Evolutionary conservation across 139 green algal genomes (phyloP), one percentile per base, ranked within the genome.

Genomic region (Chlorella sp.): DNA sequence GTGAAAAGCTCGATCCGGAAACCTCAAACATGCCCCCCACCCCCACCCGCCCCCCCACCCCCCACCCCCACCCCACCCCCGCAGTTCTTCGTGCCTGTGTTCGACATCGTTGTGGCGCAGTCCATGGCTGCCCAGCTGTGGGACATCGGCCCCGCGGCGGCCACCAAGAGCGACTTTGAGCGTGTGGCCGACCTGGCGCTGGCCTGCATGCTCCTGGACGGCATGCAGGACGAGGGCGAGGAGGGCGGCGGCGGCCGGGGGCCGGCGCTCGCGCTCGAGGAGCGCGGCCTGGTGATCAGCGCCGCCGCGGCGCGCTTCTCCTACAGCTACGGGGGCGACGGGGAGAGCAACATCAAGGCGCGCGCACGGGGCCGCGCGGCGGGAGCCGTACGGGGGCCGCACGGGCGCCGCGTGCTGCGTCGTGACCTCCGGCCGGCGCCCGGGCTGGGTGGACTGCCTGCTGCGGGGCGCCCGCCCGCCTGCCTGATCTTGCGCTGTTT

Each of bases 261-360:
- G 45, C 45, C 14, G 11, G 45, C 14, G 29, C 45, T 87, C 40
- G 43, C 73, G 0, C 51, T 94, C 61, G 87, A 94, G 77, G 79
- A 92, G 63, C 67, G 78, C 46, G 90, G 89, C 8, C 17, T 94
- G 45, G 83, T 77, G 1, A 42, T 94, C 5, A 87, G 74, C 17
- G 74, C 73, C 63, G 80, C 85, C 8, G 85, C 84, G 12, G 59
- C 93, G 58, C 83, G 91, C 17, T 77, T 94, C 38, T 86, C 85
- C 35, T 89, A 92, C 67, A 74, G 77, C 46, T 72, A 74, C 36
- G 90, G 90, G 1, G 89, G 88, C 21, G 87, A 95, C 71, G 86
- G 87, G 0, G 86, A 93, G 55, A 84, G 31, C n/a, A 71, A 89
- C n/a, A 72, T 81, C 14, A 79, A 87, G 70, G 78, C 76, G 41